Evolutionary conservation across 345 rosid genomes (phyloP).

Genomic region (Isatis tinctoria): DNA sequence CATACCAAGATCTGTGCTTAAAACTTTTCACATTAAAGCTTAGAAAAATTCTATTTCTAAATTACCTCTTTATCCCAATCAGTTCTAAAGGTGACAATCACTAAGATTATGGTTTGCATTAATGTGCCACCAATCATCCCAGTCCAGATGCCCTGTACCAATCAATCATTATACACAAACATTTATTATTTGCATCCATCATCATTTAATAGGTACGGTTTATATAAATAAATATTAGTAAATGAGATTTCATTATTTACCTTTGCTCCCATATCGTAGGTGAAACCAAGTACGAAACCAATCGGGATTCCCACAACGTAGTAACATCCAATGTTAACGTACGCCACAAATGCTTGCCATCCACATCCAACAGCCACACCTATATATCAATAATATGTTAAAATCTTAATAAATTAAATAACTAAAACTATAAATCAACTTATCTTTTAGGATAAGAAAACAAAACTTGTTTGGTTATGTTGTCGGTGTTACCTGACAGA

Average conservation of each 20-base stretch:
- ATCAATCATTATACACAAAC: background rate
- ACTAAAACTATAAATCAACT: no score
- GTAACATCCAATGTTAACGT: constrained; percentile 72
- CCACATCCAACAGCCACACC: constrained; percentile 88
- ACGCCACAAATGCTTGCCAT: constrained; percentile 89
- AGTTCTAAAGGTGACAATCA: constrained; percentile 44
- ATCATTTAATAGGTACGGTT: background rate
- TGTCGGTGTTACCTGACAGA: constrained; percentile 48
- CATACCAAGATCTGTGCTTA: background rate
- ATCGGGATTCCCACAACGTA: constrained; percentile 59
- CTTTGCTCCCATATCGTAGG: constrained; percentile 51
- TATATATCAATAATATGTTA: background rate
- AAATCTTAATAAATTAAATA: background rate
- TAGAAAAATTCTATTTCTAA: no score
- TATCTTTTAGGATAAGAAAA: no score
- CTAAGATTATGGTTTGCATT: constrained; percentile 51
- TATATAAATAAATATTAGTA: background rate
- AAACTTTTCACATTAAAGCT: background rate
- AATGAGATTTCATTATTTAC: constrained; percentile 18
- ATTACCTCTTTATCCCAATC: constrained; percentile 64
- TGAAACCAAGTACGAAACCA: constrained; percentile 59
- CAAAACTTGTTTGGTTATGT: background rate
- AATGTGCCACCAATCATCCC: constrained; percentile 68
- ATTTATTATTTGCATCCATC: constrained; percentile 10
- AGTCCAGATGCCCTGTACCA: constrained; percentile 55